Base-by-base conservation (phyloP, 2,329 filamentous ascomycete species). In the Ophiostoma ips region DNA sequence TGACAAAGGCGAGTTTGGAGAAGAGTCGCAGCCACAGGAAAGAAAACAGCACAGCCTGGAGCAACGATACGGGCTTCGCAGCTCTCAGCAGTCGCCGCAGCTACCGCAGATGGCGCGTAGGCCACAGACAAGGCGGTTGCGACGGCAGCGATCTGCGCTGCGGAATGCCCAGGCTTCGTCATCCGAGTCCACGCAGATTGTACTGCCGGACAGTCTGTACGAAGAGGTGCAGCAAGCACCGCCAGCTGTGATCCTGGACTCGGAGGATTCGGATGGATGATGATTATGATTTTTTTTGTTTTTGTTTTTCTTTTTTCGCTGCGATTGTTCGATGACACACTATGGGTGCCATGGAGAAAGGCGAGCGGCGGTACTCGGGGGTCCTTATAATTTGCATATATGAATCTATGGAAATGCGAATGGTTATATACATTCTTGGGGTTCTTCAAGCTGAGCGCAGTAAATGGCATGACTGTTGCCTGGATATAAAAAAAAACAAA, bases 151-250 rank as follows among this genome's bases (percentile, higher is more conserved):
- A 12, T 47, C 18, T 35, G n/a, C 31, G 7, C 3, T 36, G 10
- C 41, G 37, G 16, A 35, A 18, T 12, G 24, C 40, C n/a, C 40
- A 30, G 15, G 38, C 49, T 43, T 56, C 38, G 36, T 55, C 52
- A 35, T 15, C 62, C 6, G 58, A 62, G 13, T 68, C 66, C 10
- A 74, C 72, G 9, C 71, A 79, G 59, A 63, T 76, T 16, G 58
- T 75, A 63, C 60, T 79, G 51, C 69, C 75, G 11, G 69, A 72
- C 19, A 71, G 69, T 54, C 52, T 73, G 40, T 51, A 70, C 48
- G 61, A 66, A 34, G 65, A 68, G 28, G 61, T 64, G 6, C 62
- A 60, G 15, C 66, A 65, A 30, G 67, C 68, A 15, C 57, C 61
- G 5, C 50, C 49, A 11, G 52, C 46, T 28, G 66, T 68, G 18